Conservation (phyloP, 75 land plant genomes). For the Cupressus sempervirens region DNA sequence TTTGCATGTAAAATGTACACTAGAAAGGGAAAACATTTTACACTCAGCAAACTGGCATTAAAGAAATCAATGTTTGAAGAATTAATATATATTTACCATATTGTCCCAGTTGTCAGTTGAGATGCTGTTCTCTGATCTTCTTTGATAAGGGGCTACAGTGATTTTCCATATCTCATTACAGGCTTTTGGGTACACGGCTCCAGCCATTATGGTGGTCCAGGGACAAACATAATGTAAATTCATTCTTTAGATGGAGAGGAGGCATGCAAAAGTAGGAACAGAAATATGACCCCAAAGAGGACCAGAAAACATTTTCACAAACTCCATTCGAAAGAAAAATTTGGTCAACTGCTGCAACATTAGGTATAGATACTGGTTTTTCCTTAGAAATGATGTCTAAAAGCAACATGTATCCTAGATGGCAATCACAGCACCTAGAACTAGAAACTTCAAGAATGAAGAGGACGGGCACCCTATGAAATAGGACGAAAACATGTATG, state of each 20-base stretch:
- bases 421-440: neutral
- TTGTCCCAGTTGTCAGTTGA: neutral
- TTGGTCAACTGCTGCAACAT: neutral
- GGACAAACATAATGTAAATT: neutral
- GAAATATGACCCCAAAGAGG: neutral
- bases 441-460: neutral
- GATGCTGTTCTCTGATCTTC: neutral
- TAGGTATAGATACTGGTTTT: neutral
- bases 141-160: neutral
- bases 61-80: neutral
- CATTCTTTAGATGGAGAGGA: neutral
- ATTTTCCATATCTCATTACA: neutral
- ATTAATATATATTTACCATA: neutral
- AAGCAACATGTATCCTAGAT: neutral
- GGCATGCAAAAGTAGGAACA: neutral
- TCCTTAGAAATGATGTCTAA: neutral
- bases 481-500: neutral
- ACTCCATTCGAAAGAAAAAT: neutral
- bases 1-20: neutral
- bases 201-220: neutral
- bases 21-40: neutral
- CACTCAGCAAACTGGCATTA: neutral
- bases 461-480: neutral
- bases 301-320: neutral
- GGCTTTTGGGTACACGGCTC: neutral